These are phyloP conservation scores for Pleomassaria siparia DNA, from an alignment of 2,329 filamentous ascomycete genomes.

Conservation along the genomic window DNA sequence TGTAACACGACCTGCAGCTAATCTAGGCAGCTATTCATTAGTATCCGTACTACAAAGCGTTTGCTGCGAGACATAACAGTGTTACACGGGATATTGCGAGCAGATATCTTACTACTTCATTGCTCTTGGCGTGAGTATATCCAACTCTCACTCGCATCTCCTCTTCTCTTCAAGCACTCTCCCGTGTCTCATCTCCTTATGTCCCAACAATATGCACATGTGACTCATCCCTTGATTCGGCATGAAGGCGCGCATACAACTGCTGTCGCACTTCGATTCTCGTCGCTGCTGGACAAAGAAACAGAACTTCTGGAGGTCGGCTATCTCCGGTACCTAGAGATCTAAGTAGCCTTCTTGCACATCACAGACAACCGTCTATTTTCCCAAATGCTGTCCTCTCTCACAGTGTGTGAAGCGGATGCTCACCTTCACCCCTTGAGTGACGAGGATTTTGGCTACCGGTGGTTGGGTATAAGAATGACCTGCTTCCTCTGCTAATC, in stretches of 20 bases:
- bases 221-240: constrained; percentile 10
- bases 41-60: not conserved
- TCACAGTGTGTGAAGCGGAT: not conserved
- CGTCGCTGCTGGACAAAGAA: not conserved
- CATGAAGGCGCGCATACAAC: constrained; percentile 4
- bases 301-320: not conserved
- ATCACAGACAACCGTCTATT: not conserved
- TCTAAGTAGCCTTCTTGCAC: not conserved
- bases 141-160: not conserved
- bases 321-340: not conserved
- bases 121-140: constrained; percentile 1
- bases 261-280: not conserved
- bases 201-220: constrained; percentile 1
- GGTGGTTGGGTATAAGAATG: not conserved
- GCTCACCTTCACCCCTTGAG: not conserved
- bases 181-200: not conserved
- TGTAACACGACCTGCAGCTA: not conserved
- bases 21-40: not conserved
- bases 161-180: not conserved
- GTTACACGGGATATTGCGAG: not conserved
- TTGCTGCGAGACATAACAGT: not conserved
- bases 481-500: not conserved
- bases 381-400: not conserved
- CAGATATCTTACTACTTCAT: not conserved
- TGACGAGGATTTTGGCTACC: not conserved